Conservation (phyloP, 208 protist genomes). For the Acanthamoeba lenticulata region DNA sequence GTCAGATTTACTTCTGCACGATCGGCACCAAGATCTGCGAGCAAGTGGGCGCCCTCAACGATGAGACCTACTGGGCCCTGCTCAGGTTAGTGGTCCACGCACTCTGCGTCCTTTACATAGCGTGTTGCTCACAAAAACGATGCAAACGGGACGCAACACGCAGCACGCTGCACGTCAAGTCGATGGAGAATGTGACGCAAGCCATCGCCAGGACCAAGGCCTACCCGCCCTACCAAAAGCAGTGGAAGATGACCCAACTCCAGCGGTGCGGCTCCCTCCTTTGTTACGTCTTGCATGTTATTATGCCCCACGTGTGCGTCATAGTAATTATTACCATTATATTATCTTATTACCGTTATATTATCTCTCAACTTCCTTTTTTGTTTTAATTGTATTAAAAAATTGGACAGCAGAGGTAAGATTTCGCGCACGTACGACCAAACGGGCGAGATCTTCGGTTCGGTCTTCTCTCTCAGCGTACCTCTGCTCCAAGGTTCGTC, state of each 20-base stretch:
- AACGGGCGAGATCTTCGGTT: neutral
- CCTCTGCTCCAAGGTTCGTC: neutral
- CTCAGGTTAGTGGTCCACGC: neutral
- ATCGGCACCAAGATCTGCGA: neutral
- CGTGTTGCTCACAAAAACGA: too few relatives aligned
- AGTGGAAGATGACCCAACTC: neutral
- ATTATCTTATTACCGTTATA: too few relatives aligned
- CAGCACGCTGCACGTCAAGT: slow-evolving; percentile 13
- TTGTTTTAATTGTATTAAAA: too few relatives aligned
- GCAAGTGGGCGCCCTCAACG: neutral
- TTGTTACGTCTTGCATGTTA: neutral
- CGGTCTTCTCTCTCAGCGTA: neutral
- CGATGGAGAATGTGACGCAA: neutral
- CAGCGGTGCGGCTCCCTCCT: neutral
- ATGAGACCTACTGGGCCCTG: neutral
- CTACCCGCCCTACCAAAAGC: neutral
- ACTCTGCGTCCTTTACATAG: too few relatives aligned
- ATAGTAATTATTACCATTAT: too few relatives aligned
- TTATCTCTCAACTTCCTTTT: neutral
- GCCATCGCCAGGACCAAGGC: neutral
- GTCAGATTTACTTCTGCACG: slow-evolving; percentile 19
- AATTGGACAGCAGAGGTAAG: neutral
- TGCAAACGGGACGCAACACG: neutral
- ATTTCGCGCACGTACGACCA: neutral
- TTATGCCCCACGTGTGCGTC: too few relatives aligned